A percentile compares a stretch with the other conserved stretches of the same genome.
Evolutionary conservation across 768 basidiomycete genomes (phyloP).

Genomic region (Lactarius psammicola): DNA sequence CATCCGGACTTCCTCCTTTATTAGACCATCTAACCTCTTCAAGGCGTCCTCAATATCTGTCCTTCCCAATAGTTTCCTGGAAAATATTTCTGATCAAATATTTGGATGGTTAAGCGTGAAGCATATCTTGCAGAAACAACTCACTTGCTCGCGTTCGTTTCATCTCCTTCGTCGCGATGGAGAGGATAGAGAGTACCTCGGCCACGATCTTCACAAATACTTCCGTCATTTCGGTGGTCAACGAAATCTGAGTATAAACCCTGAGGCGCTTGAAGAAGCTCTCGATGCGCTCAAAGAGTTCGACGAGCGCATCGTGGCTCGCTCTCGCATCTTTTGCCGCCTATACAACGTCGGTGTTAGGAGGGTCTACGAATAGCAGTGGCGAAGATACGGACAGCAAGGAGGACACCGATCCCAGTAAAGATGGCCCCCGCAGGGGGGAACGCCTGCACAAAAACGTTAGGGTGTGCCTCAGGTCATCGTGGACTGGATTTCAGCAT

Average conservation of each 20-base stretch:
- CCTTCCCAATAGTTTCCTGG: slow-evolving; percentile 1
- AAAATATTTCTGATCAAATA: neutral
- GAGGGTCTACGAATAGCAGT: too few relatives aligned
- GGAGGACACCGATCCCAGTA: slow-evolving; percentile 7
- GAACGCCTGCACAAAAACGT: neutral
- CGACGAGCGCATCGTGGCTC: slow-evolving; percentile 5
- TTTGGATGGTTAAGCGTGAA: neutral
- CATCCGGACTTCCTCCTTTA: slow-evolving; percentile 2
- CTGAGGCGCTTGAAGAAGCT: slow-evolving; percentile 1
- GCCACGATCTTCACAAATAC: neutral
- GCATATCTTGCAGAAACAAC: neutral
- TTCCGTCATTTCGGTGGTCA: neutral
- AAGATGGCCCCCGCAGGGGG: neutral
- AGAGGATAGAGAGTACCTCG: slow-evolving; percentile 8
- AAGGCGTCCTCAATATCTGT: slow-evolving; percentile 6
- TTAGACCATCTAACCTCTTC: neutral
- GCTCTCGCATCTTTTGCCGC: neutral
- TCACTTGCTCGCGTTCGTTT: slow-evolving; percentile 1
- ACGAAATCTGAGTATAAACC: neutral
- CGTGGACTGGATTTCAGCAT: too few relatives aligned
- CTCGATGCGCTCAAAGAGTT: slow-evolving; percentile 1
- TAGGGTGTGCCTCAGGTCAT: neutral
- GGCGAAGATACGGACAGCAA: neutral
- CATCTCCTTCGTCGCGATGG: slow-evolving; percentile 9
- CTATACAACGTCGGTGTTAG: neutral